These are phyloP conservation scores for Arthrobotrys sphaeroides DNA, from an alignment of 2,329 filamentous ascomycete species.

Conservation along the genomic window DNA sequence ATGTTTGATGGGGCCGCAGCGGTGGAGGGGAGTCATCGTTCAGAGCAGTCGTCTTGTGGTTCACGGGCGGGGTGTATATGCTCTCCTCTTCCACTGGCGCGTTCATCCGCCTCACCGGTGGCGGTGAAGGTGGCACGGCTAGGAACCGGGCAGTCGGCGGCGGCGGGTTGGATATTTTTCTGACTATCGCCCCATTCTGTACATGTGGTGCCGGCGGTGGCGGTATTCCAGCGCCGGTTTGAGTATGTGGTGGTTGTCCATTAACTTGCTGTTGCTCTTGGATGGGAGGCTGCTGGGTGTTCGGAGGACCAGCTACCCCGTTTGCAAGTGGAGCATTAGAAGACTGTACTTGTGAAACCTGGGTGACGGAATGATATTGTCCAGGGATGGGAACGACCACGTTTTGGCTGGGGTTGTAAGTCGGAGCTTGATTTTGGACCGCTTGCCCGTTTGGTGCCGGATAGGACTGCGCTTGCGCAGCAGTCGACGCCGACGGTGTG, in stretches of 20 bases:
- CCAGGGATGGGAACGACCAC: constrained; percentile 42
- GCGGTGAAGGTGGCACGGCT: constrained; percentile 40
- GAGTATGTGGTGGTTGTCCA: constrained; percentile 10
- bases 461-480: constrained; percentile 24
- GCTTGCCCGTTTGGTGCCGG: constrained; percentile 11
- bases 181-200: neutral
- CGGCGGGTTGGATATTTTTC: constrained; percentile 41
- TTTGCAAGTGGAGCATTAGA: constrained; percentile 10
- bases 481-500: neutral
- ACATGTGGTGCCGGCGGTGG: constrained; percentile 1
- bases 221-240: constrained; percentile 20
- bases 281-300: constrained; percentile 7
- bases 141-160: constrained; percentile 42
- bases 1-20: constrained; percentile 34
- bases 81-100: constrained; percentile 39
- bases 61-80: constrained; percentile 38
- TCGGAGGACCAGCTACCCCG: neutral
- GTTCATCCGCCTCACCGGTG: constrained; percentile 23
- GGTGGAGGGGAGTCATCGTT: constrained; percentile 36
- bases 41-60: neutral
- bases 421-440: constrained; percentile 16
- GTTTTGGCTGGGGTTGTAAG: constrained; percentile 31
- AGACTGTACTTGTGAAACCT: constrained; percentile 20
- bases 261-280: neutral
- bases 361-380: constrained; percentile 31